Conservation (phyloP, 768 basidiomycete genomes). For the Trametes sanguinea region DNA sequence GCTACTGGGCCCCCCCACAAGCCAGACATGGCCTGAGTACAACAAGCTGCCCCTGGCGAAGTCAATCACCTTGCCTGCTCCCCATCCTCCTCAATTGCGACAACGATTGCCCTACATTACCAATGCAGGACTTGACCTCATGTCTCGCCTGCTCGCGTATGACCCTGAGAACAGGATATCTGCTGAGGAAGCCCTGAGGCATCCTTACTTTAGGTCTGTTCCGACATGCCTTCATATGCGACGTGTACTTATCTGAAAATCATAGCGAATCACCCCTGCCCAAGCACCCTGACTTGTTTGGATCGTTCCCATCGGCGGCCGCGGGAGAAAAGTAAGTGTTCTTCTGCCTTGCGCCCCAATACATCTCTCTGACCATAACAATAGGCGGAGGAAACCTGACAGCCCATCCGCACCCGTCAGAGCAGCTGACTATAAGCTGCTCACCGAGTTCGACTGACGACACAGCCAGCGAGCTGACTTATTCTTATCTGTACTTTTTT, state of each 20-base stretch:
- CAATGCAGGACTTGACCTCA: constrained; percentile 78
- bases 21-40: constrained; percentile 85
- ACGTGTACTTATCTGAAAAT: background rate
- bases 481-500: background rate
- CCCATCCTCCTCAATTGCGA: constrained; percentile 74
- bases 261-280: constrained; percentile 89
- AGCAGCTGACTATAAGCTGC: constrained; percentile 64
- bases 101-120: constrained; percentile 87
- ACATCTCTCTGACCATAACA: background rate
- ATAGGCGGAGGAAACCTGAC: constrained; percentile 75
- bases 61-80: constrained; percentile 71
- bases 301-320: constrained; percentile 93
- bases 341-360: background rate
- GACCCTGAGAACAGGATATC: constrained; percentile 85
- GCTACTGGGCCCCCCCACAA: constrained; percentile 91
- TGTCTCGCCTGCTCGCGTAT: constrained; percentile 82
- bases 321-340: constrained; percentile 89
- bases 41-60: constrained; percentile 77
- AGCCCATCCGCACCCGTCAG: constrained; percentile 82
- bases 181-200: constrained; percentile 87
- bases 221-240: too few relatives aligned
- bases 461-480: background rate
- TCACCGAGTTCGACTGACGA: constrained; percentile 59
- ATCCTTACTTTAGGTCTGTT: constrained; percentile 89
- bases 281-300: constrained; percentile 94